Conservation (phyloP, 2,329 filamentous ascomycete species). For the Penicillium sp. region DNA sequence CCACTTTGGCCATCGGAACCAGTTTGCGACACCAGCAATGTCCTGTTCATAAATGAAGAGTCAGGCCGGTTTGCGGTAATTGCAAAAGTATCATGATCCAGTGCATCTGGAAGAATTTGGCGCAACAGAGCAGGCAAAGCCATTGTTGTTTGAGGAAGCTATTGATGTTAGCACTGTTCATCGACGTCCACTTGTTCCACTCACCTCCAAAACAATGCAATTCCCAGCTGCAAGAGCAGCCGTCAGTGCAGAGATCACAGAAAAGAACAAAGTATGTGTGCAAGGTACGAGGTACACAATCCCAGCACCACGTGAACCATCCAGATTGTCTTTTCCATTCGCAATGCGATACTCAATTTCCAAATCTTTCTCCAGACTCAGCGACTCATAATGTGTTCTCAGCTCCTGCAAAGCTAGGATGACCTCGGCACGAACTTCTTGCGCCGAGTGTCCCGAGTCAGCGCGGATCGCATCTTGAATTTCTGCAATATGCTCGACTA, state of each 20-base stretch:
- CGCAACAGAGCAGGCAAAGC: conserved; percentile 23
- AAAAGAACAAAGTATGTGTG: conserved; percentile 51
- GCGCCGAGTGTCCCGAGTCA: conserved; percentile 28
- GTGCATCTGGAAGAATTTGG: conserved; percentile 25
- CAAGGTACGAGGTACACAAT: conserved; percentile 50
- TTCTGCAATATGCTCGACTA: conserved; percentile 27
- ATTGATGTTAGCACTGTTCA: background rate
- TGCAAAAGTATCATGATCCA: conserved; percentile 52
- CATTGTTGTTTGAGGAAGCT: conserved; percentile 28
- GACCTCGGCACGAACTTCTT: conserved; percentile 35
- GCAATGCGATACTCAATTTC: conserved; percentile 25
- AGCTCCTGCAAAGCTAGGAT: conserved; percentile 28
- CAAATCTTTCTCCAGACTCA: conserved; percentile 20
- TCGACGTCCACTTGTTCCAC: conserved; percentile 1
- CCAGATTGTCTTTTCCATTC: conserved; percentile 19
- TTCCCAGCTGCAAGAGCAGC: conserved; percentile 53
- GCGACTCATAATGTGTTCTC: conserved; percentile 23
- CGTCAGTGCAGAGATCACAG: conserved; percentile 43
- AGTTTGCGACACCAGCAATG: conserved; percentile 16
- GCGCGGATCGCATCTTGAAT: conserved; percentile 33
- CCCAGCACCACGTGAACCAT: conserved; percentile 15
- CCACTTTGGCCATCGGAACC: conserved; percentile 16
- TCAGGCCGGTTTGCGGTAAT: conserved; percentile 38
- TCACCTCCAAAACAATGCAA: conserved; percentile 51
- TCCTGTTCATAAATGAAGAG: conserved; percentile 26